A percentile compares a stretch with the other conserved stretches of the same genome.
Evolutionary conservation across 352 stramenopile genomes (phyloP).

Genomic region (Phytopythium aichiense): DNA sequence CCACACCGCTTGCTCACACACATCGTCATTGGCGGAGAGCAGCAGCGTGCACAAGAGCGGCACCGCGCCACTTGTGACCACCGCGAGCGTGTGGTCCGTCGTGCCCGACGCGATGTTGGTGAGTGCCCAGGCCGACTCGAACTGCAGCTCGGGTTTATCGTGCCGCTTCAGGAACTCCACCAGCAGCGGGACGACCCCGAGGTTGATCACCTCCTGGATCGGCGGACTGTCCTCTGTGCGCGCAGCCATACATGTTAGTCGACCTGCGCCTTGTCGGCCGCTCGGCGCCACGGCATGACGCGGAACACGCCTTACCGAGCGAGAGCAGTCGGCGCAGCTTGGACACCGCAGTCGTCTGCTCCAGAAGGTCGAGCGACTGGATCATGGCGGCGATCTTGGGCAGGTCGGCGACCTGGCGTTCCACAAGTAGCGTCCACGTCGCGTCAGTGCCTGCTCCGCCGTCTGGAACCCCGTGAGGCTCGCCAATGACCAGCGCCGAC

Average conservation of each 20-base stretch:
- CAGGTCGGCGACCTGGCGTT: slow-evolving; percentile 88
- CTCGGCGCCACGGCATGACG: not conserved
- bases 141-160: slow-evolving; percentile 93
- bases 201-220: slow-evolving; percentile 98
- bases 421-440: not conserved
- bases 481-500: not conserved
- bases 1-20: slow-evolving; percentile 97
- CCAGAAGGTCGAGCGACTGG: slow-evolving; percentile 88
- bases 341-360: slow-evolving; percentile 94
- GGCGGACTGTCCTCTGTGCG: slow-evolving; percentile 93
- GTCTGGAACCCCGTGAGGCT: not conserved
- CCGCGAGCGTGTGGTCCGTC: slow-evolving; percentile 96
- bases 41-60: slow-evolving; percentile 96
- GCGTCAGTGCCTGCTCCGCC: not conserved
- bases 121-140: slow-evolving; percentile 99
- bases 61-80: slow-evolving; percentile 97
- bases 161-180: slow-evolving; percentile 95
- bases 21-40: slow-evolving; percentile 96
- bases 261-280: not conserved
- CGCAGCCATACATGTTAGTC: not conserved
- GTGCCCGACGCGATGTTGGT: slow-evolving; percentile 99
- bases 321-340: slow-evolving; percentile 97
- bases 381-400: slow-evolving; percentile 94
- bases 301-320: slow-evolving; percentile 63
- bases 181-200: slow-evolving; percentile 96